phyloP scores from a whole-genome alignment of 306 rosid species.

The Erythrophleum fordii region DNA sequence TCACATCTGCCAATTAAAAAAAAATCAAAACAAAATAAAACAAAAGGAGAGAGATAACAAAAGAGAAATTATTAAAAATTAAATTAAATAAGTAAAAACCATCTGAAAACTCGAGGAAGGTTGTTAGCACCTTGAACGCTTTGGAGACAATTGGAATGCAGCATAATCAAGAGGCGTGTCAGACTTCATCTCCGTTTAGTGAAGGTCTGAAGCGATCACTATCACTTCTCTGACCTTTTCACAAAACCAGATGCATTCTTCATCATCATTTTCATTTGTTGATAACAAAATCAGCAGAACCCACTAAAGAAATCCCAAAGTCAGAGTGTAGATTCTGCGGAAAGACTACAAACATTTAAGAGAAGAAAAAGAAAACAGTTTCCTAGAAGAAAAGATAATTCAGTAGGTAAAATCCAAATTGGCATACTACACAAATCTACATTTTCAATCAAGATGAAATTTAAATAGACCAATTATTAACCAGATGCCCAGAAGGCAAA shows the following conservation, averaged over 20 bases:
- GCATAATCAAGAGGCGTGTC: conserved; percentile 88
- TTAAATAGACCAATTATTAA: conserved; percentile 21
- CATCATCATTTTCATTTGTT: conserved; percentile 19
- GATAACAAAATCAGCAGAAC: conserved; percentile 35
- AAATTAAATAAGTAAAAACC: conserved; percentile 25
- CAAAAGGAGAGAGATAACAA: background rate
- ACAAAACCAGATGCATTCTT: conserved; percentile 40
- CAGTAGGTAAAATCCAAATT: conserved; percentile 34
- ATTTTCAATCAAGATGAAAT: conserved; percentile 40
- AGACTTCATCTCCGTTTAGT: conserved; percentile 74
- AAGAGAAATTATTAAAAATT: conserved; percentile 14
- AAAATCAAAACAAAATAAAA: too few species aligned
- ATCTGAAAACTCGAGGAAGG: conserved; percentile 33
- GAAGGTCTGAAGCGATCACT: conserved; percentile 36
- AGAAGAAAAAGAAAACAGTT: background rate
- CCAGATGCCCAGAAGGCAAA: conserved; percentile 50
- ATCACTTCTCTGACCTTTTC: conserved; percentile 49
- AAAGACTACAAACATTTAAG: background rate
- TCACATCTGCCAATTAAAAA: conserved; percentile 54
- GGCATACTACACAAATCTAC: conserved; percentile 47
- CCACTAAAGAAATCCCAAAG: conserved; percentile 26
- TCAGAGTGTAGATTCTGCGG: conserved; percentile 45
- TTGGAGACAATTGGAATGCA: conserved; percentile 81
- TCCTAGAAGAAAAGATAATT: conserved; percentile 12
- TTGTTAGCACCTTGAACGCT: conserved; percentile 69